Percentiles rank a stretch among this genome's conserved stretches.
Conservation (phyloP, 2,329 filamentous ascomycete species). For the Diaporthe longicolla region DNA sequence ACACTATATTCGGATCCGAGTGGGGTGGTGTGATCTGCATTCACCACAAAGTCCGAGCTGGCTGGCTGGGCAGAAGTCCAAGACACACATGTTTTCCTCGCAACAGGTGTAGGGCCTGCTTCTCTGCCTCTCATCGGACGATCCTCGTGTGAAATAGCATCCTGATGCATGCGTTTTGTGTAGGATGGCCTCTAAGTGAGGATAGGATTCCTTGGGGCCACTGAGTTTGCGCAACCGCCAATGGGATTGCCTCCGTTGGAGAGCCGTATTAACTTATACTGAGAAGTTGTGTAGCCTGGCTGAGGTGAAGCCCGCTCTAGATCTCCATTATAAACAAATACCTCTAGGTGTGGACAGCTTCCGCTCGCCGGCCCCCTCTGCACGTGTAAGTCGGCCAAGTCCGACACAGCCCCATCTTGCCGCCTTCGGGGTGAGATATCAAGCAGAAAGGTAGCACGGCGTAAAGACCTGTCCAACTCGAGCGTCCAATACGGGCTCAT, state of each 20-base stretch:
- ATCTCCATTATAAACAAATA: neutral
- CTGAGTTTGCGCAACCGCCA: too few relatives aligned
- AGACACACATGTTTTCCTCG: neutral
- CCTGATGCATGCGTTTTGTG: too few relatives aligned
- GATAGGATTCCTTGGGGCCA: neutral
- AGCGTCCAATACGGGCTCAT: neutral
- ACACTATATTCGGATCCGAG: slow-evolving; percentile 4
- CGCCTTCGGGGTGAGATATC: neutral
- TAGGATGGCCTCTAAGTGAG: neutral
- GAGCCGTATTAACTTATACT: neutral
- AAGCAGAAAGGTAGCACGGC: neutral
- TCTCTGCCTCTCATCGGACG: neutral
- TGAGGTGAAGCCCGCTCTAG: neutral
- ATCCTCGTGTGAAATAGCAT: too few relatives aligned
- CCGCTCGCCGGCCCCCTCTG: slow-evolving; percentile 2
- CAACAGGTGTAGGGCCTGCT: neutral
- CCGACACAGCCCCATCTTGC: neutral
- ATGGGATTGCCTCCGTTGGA: neutral
- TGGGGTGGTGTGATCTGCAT: slow-evolving; percentile 19
- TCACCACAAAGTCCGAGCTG: neutral
- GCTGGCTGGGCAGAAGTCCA: neutral
- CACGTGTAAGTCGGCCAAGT: slow-evolving; percentile 5
- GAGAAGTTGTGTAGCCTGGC: neutral
- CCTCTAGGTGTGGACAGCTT: too few relatives aligned
- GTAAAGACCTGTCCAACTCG: neutral